Percentiles rank a stretch among this genome's conserved stretches.
Conservation (phyloP, 192 early-diverging fungal genomes). For the Lobosporangium transversale region DNA sequence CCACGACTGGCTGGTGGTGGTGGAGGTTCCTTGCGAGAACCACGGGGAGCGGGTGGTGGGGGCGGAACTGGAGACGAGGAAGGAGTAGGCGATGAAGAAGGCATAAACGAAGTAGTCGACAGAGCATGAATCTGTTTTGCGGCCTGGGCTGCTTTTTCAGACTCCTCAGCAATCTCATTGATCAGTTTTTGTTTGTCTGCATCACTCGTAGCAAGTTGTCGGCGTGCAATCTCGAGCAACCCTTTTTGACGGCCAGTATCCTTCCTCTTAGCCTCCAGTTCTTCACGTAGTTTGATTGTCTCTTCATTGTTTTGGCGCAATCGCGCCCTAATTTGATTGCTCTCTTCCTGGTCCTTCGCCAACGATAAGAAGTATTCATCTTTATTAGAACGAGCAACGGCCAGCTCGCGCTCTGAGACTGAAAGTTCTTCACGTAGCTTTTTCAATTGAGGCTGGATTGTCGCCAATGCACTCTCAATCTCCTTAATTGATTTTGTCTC, state of each 20-base stretch:
- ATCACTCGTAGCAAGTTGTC: conserved; percentile 67
- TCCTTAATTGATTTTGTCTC: conserved; percentile 67
- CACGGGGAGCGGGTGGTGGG: conserved; percentile 45
- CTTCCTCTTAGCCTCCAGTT: conserved; percentile 65
- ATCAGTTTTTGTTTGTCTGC: conserved; percentile 70
- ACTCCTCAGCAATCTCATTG: conserved; percentile 58
- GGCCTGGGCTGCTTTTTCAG: conserved; percentile 29
- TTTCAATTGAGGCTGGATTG: conserved; percentile 56
- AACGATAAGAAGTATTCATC: conserved; percentile 58
- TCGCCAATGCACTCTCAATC: conserved; percentile 60
- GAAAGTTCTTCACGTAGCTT: conserved; percentile 59
- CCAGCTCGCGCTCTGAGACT: conserved; percentile 60
- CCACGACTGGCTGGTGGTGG: conserved; percentile 51
- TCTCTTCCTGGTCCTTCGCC: conserved; percentile 59
- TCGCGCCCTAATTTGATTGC: conserved; percentile 55
- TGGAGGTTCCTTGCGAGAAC: conserved; percentile 48
- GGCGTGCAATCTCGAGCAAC: conserved; percentile 71
- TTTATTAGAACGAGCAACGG: conserved; percentile 56
- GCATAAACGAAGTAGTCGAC: neutral
- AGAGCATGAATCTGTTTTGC: conserved; percentile 25
- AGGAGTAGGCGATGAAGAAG: neutral
- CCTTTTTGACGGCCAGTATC: conserved; percentile 70
- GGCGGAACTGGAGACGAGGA: conserved; percentile 3
- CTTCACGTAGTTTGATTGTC: conserved; percentile 54
- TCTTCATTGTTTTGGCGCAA: conserved; percentile 67